Base-by-base conservation (phyloP, 176 grass and related monocot species). In the Zoysia japonica region DNA sequence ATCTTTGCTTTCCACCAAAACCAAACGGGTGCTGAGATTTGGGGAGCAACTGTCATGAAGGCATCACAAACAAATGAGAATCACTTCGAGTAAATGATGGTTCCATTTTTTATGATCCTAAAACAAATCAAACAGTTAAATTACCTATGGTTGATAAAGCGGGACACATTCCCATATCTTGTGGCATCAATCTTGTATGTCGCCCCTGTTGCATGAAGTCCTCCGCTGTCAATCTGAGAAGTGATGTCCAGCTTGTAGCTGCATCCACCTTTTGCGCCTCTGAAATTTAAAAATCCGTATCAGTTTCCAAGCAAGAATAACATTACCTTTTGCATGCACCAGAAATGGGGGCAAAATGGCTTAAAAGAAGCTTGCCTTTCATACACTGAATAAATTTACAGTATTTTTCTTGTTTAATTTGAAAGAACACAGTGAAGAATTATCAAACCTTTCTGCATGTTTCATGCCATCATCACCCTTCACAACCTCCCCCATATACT, bases 101-200 rank as follows among this genome's bases (percentile, higher is more conserved):
- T 35, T 67, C 47, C 28, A 42, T 9, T 38, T 56, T 74, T 40
- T 17, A 83, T 75, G 65, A 42, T 65, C 62, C 64, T 78, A 83
- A 65, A 65, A 75, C 52, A 9, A 17, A 65, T 65, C 43, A 69
- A 57, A 51, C 20, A 74, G 56, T 53, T 5, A 12, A 65, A 67
- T 85, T 65, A 98, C 96, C 96, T 98, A 85, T 98, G 96, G 82
- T 99, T 95, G 82, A 99, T 99, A 88, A 95, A 99, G 39, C 92
- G 85, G n/a, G 92, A 88, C 12, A 95, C 85, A 84, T 99, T 99
- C 44, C 88, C 90, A 82, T 89, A 93, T 82, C 86, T 90, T 43
- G 80, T 83, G 53, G 96, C 85, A 90, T 99, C 96, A 77, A 95
- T 94, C 76, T 81, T 78, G 87, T 81, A 93, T 37, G 63, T 51